Percentiles rank a stretch among this genome's conserved stretches.
phyloP scores from a whole-genome alignment of 2,329 filamentous ascomycete genomes.

The Xenosphaeropsis pyriputrescens region DNA sequence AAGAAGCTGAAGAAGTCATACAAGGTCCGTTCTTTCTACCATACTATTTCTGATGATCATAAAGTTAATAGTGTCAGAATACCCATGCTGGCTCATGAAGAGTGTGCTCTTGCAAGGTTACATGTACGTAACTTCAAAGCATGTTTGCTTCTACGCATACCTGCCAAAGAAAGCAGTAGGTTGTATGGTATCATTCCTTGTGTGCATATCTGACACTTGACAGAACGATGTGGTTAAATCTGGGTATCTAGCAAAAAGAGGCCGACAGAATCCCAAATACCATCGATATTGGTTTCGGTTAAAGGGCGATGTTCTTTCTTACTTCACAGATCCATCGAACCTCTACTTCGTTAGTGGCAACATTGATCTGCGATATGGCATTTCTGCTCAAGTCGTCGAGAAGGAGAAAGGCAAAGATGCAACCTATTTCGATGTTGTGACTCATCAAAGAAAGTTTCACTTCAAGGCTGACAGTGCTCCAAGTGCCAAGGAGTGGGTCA shows the following conservation, averaged over 20 bases:
- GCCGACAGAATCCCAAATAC: slow-evolving; percentile 76
- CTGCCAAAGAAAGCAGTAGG: slow-evolving; percentile 81
- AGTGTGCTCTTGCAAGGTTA: slow-evolving; percentile 87
- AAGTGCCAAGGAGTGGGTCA: slow-evolving; percentile 94
- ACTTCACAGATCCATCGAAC: slow-evolving; percentile 71
- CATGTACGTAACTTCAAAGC: slow-evolving; percentile 85
- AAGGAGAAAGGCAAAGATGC: slow-evolving; percentile 59
- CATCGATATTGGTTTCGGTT: slow-evolving; percentile 87
- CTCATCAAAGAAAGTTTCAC: slow-evolving; percentile 68
- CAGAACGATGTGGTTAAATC: slow-evolving; percentile 68
- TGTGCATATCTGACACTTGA: slow-evolving; percentile 14
- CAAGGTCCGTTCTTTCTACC: slow-evolving; percentile 36
- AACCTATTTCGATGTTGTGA: slow-evolving; percentile 66
- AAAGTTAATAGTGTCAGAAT: slow-evolving; percentile 40
- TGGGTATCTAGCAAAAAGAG: slow-evolving; percentile 77
- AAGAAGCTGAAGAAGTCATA: slow-evolving; percentile 69
- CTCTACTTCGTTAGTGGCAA: slow-evolving; percentile 86
- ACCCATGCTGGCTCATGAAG: slow-evolving; percentile 85
- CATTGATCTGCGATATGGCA: slow-evolving; percentile 83
- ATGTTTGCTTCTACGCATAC: slow-evolving; percentile 96
- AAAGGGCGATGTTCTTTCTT: slow-evolving; percentile 83
- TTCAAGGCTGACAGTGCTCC: slow-evolving; percentile 78
- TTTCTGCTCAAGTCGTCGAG: slow-evolving; percentile 67
- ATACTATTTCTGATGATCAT: not conserved
- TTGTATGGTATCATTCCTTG: slow-evolving; percentile 1